These are phyloP conservation scores for Ophiostoma angusticollis DNA, from an alignment of 2,329 filamentous ascomycete genomes.

Conservation along the genomic window DNA sequence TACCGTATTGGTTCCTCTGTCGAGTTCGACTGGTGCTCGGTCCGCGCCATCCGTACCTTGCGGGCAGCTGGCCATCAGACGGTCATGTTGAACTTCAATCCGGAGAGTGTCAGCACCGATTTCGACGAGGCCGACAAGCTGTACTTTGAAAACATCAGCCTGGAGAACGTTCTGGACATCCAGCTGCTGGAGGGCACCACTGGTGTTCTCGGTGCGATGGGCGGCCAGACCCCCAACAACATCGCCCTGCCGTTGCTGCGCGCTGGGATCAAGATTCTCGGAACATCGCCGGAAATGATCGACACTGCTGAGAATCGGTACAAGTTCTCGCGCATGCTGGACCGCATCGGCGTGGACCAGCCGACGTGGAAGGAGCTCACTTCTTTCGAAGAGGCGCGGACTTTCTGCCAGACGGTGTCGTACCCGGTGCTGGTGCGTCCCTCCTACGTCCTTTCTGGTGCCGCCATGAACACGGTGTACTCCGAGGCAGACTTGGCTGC, in stretches of 20 bases:
- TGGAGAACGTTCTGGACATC: conserved; percentile 86
- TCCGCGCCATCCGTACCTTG: conserved; percentile 82
- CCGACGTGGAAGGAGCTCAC: conserved; percentile 97
- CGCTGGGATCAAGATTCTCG: conserved; percentile 80
- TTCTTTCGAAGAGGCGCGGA: conserved; percentile 77
- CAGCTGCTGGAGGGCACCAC: conserved; percentile 74
- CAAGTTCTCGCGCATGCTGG: conserved; percentile 97
- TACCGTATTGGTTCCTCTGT: conserved; percentile 97
- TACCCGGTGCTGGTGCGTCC: conserved; percentile 93
- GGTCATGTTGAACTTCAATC: conserved; percentile 92
- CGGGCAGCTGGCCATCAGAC: conserved; percentile 79
- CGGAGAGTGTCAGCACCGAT: conserved; percentile 80
- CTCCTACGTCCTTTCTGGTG: conserved; percentile 92
- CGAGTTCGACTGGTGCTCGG: conserved; percentile 98
- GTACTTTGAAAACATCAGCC: conserved; percentile 90
- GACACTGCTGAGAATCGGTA: conserved; percentile 94
- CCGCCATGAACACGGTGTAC: conserved; percentile 99
- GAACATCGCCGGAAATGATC: conserved; percentile 98
- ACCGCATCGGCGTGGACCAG: conserved; percentile 88
- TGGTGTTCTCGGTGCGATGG: conserved; percentile 89
- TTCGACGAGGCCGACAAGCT: conserved; percentile 89
- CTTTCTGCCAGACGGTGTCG: conserved; percentile 76
- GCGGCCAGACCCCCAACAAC: conserved; percentile 95
- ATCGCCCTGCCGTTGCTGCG: conserved; percentile 83
- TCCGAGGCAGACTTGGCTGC: conserved; percentile 82